Conservation (phyloP, 345 rosid genomes). For the Hibiscus tridactylites region DNA sequence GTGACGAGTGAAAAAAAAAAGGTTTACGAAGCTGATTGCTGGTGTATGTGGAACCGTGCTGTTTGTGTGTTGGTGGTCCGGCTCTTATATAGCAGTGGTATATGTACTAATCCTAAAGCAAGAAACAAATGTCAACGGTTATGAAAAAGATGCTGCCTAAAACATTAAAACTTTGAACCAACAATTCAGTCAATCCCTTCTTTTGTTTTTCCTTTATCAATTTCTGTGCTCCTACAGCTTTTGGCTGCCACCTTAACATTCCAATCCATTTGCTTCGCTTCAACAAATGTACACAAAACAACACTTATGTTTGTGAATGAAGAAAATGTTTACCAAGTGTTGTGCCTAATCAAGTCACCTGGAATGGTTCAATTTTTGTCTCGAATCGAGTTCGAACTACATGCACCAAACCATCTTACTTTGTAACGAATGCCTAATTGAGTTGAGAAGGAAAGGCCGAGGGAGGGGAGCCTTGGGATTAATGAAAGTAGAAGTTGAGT, state of each 20-base stretch:
- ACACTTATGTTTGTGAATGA: not conserved
- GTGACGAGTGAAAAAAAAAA: conserved; percentile 25
- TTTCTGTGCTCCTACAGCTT: conserved; percentile 29
- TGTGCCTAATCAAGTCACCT: not conserved
- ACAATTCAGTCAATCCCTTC: conserved; percentile 5
- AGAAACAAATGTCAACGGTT: conserved; percentile 46
- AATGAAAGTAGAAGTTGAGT: conserved; percentile 30
- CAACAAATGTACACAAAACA: not conserved
- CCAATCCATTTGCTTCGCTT: not conserved
- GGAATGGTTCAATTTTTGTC: not conserved
- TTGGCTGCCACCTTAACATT: conserved; percentile 14
- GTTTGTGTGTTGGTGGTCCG: conserved; percentile 53
- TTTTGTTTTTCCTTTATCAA: conserved; percentile 29
- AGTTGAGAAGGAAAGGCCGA: not conserved
- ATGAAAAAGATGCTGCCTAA: conserved; percentile 24
- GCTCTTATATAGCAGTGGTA: conserved; percentile 8
- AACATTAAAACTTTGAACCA: conserved; percentile 27
- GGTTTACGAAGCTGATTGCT: conserved; percentile 29
- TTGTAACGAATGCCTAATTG: too few species aligned
- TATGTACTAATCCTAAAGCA: conserved; percentile 22
- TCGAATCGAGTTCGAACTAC: not conserved
- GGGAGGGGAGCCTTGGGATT: conserved; percentile 27
- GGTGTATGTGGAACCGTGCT: conserved; percentile 36
- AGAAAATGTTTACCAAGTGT: not conserved
- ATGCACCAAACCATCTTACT: too few species aligned